phyloP scores from a whole-genome alignment of 192 early-diverging fungal genomes.

The Geranomyces variabilis region DNA sequence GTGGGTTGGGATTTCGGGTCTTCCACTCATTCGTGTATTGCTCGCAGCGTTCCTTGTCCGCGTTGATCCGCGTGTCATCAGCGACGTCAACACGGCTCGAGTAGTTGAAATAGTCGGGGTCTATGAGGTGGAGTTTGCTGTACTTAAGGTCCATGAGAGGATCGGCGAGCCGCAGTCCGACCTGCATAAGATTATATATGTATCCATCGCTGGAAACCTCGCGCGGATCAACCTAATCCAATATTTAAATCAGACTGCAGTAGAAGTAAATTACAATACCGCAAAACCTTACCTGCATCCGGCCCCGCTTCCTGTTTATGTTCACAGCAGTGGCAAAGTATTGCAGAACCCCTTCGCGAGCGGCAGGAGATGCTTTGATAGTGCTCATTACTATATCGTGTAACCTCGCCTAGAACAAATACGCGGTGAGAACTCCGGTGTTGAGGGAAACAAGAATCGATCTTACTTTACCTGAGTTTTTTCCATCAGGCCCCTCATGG shows the following conservation, averaged over 20 bases:
- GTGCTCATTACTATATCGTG: constrained; percentile 54
- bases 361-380: constrained; percentile 64
- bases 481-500: constrained; percentile 37
- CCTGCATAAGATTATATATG: constrained; percentile 72
- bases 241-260: neutral
- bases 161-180: constrained; percentile 73
- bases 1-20: constrained; percentile 8
- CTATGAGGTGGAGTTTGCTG: constrained; percentile 77
- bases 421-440: constrained; percentile 1
- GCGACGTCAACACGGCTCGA: constrained; percentile 60
- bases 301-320: constrained; percentile 71
- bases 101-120: constrained; percentile 70
- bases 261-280: neutral
- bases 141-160: constrained; percentile 82
- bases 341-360: constrained; percentile 62
- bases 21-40: constrained; percentile 53
- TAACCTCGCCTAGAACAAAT: constrained; percentile 34
- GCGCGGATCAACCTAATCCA: constrained; percentile 59
- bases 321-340: constrained; percentile 69
- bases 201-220: constrained; percentile 85
- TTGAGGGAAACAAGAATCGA: neutral
- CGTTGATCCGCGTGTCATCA: constrained; percentile 80
- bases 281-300: constrained; percentile 64
- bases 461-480: constrained; percentile 28
- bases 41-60: constrained; percentile 70